These are phyloP conservation scores for Tirmania nivea DNA, from an alignment of 495 filamentous ascomycete species.

Conservation along the genomic window DNA sequence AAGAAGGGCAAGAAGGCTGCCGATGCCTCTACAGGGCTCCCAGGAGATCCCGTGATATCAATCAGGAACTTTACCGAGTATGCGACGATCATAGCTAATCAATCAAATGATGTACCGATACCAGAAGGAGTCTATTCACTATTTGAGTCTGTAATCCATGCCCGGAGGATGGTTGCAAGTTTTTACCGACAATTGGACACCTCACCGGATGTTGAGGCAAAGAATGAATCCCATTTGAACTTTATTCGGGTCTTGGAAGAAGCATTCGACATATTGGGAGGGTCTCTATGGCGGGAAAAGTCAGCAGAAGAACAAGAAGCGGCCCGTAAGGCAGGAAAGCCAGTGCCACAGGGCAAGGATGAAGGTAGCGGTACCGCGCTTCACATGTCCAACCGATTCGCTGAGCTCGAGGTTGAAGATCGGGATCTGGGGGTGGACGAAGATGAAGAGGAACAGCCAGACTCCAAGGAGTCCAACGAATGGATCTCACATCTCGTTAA, in stretches of 20 bases:
- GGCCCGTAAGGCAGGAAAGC: not conserved
- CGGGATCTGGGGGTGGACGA: conserved; percentile 6
- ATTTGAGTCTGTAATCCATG: conserved; percentile 8
- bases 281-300: conserved; percentile 2
- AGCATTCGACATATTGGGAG: conserved; percentile 6
- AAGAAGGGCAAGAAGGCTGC: conserved; percentile 1
- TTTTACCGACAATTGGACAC: conserved; percentile 6
- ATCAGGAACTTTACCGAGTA: conserved; percentile 5
- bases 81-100: conserved; percentile 4
- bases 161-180: conserved; percentile 5
- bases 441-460: not conserved
- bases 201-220: conserved; percentile 5
- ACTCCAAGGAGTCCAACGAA: conserved; percentile 3
- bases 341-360: conserved; percentile 3
- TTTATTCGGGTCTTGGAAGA: conserved; percentile 7
- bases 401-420: conserved; percentile 9
- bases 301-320: conserved; percentile 1
- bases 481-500: conserved; percentile 9
- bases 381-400: conserved; percentile 7
- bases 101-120: conserved; percentile 1
- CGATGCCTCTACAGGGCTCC: not conserved
- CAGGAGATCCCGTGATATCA: conserved; percentile 4
- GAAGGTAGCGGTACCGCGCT: conserved; percentile 4
- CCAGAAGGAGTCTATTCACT: conserved; percentile 5
- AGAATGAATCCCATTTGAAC: conserved; percentile 8